Evolutionary conservation across 129 eudicot species (phyloP).

Genomic region (Heracleum sosnowskyi): DNA sequence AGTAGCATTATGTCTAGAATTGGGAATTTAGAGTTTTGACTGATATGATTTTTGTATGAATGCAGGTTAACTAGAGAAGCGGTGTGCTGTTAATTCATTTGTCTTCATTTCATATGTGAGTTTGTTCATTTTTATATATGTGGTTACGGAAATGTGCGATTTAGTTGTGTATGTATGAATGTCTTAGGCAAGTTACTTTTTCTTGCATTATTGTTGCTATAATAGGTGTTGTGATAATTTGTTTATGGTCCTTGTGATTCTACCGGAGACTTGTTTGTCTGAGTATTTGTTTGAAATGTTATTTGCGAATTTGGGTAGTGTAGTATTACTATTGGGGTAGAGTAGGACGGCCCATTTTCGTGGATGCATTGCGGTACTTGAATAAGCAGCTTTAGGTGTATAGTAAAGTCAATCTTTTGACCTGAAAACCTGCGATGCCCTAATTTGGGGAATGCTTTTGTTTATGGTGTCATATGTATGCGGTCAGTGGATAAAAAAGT

Average conservation of each 20-base stretch:
- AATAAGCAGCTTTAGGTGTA: neutral
- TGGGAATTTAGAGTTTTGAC: neutral
- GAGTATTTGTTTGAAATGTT: neutral
- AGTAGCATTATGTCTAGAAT: neutral
- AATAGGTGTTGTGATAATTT: neutral
- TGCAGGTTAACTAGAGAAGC: conserved; percentile 12
- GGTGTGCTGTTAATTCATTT: neutral
- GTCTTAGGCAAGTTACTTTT: neutral
- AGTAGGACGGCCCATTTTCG: neutral
- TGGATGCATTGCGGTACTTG: neutral
- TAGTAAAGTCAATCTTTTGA: neutral
- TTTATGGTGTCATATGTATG: neutral
- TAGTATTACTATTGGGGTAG: neutral
- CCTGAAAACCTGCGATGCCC: neutral
- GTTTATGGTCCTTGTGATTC: neutral
- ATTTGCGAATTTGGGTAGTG: neutral
- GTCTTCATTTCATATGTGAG: conserved; percentile 3
- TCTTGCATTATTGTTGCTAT: neutral
- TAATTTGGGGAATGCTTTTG: neutral
- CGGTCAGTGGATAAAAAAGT: neutral
- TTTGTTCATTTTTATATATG: neutral
- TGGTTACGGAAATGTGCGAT: neutral
- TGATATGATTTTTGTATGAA: neutral
- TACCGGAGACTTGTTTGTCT: neutral
- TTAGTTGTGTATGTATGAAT: neutral